These are phyloP conservation scores for Magnolia sinica DNA, from an alignment of 164 flowering plant genomes.

Conservation along the genomic window DNA sequence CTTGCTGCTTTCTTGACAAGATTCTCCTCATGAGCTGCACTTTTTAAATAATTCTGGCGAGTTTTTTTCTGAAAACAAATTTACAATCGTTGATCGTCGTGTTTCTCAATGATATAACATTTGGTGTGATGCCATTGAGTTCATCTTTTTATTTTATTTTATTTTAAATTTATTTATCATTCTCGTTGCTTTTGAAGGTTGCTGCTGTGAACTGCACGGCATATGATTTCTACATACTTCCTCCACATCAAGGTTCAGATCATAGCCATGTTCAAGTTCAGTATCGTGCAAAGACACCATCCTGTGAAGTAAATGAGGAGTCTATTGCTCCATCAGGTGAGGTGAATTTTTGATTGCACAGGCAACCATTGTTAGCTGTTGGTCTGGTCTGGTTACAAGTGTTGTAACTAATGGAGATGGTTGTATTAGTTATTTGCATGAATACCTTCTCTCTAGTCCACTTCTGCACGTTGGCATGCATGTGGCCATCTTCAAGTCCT, in stretches of 20 bases:
- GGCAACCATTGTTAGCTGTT: not conserved
- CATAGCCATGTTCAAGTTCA: slow-evolving; percentile 12
- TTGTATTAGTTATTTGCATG: not conserved
- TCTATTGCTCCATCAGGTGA: slow-evolving; percentile 10
- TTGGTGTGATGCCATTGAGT: not conserved
- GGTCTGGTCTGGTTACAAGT: not conserved
- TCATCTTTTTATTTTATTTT: not conserved
- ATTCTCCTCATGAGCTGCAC: not conserved
- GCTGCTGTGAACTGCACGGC: slow-evolving; percentile 14
- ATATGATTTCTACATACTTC: slow-evolving; percentile 22
- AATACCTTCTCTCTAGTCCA: not conserved
- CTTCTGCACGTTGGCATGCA: not conserved
- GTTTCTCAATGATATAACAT: not conserved
- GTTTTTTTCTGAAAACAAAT: not conserved
- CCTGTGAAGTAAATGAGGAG: not conserved
- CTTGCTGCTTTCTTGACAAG: not conserved
- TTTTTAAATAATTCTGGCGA: not conserved
- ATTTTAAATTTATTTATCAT: not conserved
- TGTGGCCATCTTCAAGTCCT: not conserved
- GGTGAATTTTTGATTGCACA: not conserved
- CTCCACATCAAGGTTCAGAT: slow-evolving; percentile 16
- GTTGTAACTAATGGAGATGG: not conserved
- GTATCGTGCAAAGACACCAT: slow-evolving; percentile 3
- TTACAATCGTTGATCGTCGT: not conserved
- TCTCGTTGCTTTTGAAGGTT: slow-evolving; percentile 18